Base-by-base conservation (phyloP, 345 rosid species). In the Camelina laxa region DNA sequence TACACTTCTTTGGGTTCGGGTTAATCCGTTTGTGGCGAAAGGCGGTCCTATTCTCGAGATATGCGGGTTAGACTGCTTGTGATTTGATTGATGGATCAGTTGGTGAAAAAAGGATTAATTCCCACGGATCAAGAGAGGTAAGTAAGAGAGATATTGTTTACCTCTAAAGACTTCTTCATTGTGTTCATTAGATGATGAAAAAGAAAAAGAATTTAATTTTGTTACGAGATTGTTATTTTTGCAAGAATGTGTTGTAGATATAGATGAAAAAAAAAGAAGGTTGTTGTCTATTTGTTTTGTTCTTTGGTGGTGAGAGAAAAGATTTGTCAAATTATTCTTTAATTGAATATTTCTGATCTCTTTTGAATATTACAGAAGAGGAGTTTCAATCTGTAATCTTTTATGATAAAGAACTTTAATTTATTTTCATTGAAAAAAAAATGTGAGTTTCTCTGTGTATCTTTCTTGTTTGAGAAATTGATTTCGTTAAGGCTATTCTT, bases 1-100 rank as follows among this genome's bases (percentile, higher is more conserved):
- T 83, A 94, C 98, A 75, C 97, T 94, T 11, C 1, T 94, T 80
- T 94, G 97, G 98, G 98, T 94, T 21, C 74, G 98, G 42, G 77
- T 94, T 75, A 94, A 94, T 81, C 98, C 98, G 9, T 94, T 94
- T 33, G 93, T 94, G 41, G 83, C 88, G 0, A 90, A 69, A 75
- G 96, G 87, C 2, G 98, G 98, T 42, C 98, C 98, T 0, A 91
- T 92, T 16, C 74, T 92, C 62, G 98, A 94, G 81, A 56, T 94
- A 14, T 94, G 97, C 12, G 98, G 98, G 56, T 75, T 94, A 83
- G 87, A 92, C 67, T 94, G 98, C 68, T 65, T 85, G 96, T 88
- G 82, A 77, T 20, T 6, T 38, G 60, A 57, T 54, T 5, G 68
- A 33, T 48, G 45, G 68, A 38, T 16, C 6, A 3, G 2, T 47